Percentiles rank a stretch among this genome's conserved stretches.
Evolutionary conservation across 1,284 basidiomycete species (phyloP).

Genomic region (Puccinia hordei): DNA sequence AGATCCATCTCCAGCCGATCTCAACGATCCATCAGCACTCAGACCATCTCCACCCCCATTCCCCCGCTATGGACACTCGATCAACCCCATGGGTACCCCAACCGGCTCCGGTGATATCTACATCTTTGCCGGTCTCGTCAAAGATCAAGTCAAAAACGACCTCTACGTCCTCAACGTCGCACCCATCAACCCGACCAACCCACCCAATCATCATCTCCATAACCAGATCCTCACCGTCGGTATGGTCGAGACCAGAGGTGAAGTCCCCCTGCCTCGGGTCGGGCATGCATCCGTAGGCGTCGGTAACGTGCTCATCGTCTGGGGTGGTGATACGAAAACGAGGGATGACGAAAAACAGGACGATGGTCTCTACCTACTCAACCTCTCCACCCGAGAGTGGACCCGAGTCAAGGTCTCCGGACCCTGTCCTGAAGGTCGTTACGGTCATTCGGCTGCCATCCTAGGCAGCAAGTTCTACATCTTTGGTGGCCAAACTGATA

Average conservation of each 20-base stretch:
- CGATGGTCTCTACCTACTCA: slow-evolving; percentile 91
- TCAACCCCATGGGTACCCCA: slow-evolving; percentile 75
- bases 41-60: slow-evolving; percentile 68
- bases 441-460: slow-evolving; percentile 95
- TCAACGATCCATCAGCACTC: slow-evolving; percentile 67
- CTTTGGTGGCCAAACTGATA: slow-evolving; percentile 96
- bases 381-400: slow-evolving; percentile 91
- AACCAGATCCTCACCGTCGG: slow-evolving; percentile 64
- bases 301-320: slow-evolving; percentile 92
- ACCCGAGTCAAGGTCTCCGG: slow-evolving; percentile 78
- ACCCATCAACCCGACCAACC: slow-evolving; percentile 57
- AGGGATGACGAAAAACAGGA: slow-evolving; percentile 74
- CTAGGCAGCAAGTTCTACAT: slow-evolving; percentile 87
- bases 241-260: slow-evolving; percentile 72
- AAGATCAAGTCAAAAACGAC: slow-evolving; percentile 88
- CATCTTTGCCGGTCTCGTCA: slow-evolving; percentile 93
- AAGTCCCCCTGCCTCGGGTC: slow-evolving; percentile 83
- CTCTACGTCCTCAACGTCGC: slow-evolving; percentile 81
- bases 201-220: slow-evolving; percentile 44
- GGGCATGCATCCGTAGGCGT: slow-evolving; percentile 95
- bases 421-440: slow-evolving; percentile 78
- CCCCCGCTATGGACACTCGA: slow-evolving; percentile 93
- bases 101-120: slow-evolving; percentile 78
- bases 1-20: slow-evolving; percentile 65
- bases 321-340: slow-evolving; percentile 94